Conservation (phyloP, 495 filamentous ascomycete species). For the Hypoxylon fuscum region DNA sequence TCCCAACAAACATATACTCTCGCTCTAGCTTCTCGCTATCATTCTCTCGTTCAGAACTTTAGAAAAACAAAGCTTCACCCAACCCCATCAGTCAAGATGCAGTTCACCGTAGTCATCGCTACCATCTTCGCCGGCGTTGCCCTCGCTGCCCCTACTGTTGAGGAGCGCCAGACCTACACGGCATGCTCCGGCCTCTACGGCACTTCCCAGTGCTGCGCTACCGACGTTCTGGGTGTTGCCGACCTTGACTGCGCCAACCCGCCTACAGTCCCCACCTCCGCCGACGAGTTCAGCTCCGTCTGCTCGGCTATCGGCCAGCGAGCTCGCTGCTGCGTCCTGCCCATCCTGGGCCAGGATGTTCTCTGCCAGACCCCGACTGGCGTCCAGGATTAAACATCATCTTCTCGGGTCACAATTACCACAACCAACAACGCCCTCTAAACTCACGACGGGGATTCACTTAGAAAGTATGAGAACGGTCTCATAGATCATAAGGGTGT, state of each 20-base stretch:
- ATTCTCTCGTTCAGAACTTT: neutral
- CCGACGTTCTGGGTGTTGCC: conserved; percentile 53
- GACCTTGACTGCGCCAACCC: conserved; percentile 55
- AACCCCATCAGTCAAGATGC: conserved; percentile 34
- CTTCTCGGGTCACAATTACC: neutral
- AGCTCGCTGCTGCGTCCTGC: conserved; percentile 56
- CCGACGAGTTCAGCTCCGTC: conserved; percentile 43
- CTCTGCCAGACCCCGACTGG: conserved; percentile 52
- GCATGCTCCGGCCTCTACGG: conserved; percentile 54
- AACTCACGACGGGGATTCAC: too few species aligned
- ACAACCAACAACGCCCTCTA: too few species aligned
- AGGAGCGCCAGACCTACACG: conserved; percentile 46
- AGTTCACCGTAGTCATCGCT: conserved; percentile 31
- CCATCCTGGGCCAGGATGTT: conserved; percentile 49
- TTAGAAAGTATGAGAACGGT: too few species aligned
- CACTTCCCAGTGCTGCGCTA: conserved; percentile 54
- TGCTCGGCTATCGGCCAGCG: conserved; percentile 54
- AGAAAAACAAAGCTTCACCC: neutral
- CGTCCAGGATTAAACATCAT: conserved; percentile 41
- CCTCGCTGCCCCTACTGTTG: conserved; percentile 32
- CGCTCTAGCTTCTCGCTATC: neutral
- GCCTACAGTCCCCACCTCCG: conserved; percentile 37
- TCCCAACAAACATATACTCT: conserved; percentile 8
- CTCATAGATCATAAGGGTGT: too few species aligned
- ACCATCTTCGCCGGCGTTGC: conserved; percentile 34